A percentile compares a stretch with the other conserved stretches of the same genome.
Conservation (phyloP, 495 filamentous ascomycete species). For the Jackrogersella multiformis region DNA sequence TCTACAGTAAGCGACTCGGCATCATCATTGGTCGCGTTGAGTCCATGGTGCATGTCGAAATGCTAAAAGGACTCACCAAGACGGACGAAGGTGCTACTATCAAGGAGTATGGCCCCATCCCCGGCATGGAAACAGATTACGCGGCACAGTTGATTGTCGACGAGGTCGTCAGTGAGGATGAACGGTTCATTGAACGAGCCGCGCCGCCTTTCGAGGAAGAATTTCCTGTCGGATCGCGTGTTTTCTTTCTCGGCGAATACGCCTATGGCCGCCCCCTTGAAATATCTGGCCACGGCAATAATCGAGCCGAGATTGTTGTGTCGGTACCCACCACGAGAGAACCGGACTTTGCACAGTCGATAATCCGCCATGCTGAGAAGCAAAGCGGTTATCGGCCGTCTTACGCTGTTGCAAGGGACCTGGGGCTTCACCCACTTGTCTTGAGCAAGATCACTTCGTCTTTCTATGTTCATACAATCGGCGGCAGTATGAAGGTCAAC, state of each 20-base stretch:
- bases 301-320: conserved; percentile 80
- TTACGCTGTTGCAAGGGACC: conserved; percentile 80
- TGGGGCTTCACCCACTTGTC: conserved; percentile 84
- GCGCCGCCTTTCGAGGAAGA: conserved; percentile 90
- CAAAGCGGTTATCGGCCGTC: conserved; percentile 83
- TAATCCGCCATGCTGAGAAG: conserved; percentile 72
- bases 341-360: conserved; percentile 78
- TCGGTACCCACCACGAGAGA: conserved; percentile 73
- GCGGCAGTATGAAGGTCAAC: conserved; percentile 75
- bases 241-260: conserved; percentile 96
- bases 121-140: conserved; percentile 90
- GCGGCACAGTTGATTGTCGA: conserved; percentile 91
- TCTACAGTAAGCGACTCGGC: conserved; percentile 89
- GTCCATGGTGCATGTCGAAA: conserved; percentile 87
- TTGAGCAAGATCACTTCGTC: conserved; percentile 96
- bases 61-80: conserved; percentile 89
- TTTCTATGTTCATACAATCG: conserved; percentile 82
- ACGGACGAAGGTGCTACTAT: conserved; percentile 89
- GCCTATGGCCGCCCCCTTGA: conserved; percentile 90
- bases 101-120: conserved; percentile 92
- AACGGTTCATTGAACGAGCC: conserved; percentile 87
- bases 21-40: conserved; percentile 89
- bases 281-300: conserved; percentile 75
- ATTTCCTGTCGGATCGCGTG: conserved; percentile 80
- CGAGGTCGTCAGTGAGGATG: conserved; percentile 88